Base-by-base conservation (phyloP, 371 early-diverging fungal species). In the Mortierella sp. region DNA sequence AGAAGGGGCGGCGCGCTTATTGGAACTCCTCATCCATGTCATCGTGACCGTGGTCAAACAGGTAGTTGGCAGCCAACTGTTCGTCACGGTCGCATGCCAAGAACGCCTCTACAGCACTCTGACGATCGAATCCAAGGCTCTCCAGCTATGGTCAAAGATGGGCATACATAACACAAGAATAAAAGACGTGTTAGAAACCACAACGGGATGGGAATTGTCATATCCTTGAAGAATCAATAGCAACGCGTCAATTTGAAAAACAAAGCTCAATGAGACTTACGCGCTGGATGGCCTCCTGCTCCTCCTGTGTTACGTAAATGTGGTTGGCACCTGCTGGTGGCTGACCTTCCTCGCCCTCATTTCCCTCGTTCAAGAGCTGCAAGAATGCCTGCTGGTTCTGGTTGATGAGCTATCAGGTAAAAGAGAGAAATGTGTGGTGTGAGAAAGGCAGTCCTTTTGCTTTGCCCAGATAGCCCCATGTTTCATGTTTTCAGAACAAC, bases 41-140 rank as follows among this genome's bases (percentile, higher is more conserved):
- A 39, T 83, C 79, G 48, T 86, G 53, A 40, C 90, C 90, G 71
- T 93, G 89, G 34, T 98, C 98, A 88, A 98, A 97, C 85, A 99
- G 83, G 84, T 95, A 98, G 86, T 98, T 98, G 44, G 98, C 99
- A 1, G 99, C 97, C 78, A 97, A 81, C 84, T 98, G 96, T 90
- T 99, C 99, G 86, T 98, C 96, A 87, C 96, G 97, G 76, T 99
- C 99, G 84, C 99, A 99, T 13, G 97, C 97, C 84, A 99, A 91
- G 87, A 91, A 99, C 37, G 98, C 99, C 88, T 97, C 97, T 73
- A 97, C 92, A 34, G 92, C 99, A 19, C 86, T 70, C 64, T 86
- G 88, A 50, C 96, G 89, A 67, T 92, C 92, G 84, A 99, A 98
- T 14, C 99, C 99, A 50, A 98, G 88, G n/a, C 89, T 95, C 77